These are phyloP conservation scores for Chamaecrista fasciculata DNA, from an alignment of 306 rosid species.

Conservation along the genomic window DNA sequence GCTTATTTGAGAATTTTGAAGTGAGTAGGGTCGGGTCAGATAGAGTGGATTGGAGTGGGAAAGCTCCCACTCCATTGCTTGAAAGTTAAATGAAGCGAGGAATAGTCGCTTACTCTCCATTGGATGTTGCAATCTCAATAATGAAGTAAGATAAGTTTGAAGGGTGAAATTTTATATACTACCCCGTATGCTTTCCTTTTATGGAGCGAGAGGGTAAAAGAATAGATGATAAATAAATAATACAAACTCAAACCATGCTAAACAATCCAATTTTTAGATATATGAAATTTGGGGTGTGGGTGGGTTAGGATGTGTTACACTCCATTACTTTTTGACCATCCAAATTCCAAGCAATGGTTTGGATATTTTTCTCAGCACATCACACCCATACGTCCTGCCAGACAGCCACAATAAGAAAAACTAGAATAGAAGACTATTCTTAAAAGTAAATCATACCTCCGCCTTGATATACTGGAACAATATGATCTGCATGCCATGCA, in stretches of 20 bases:
- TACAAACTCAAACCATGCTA: neutral
- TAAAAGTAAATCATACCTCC: slow-evolving; percentile 64
- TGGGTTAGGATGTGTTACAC: neutral
- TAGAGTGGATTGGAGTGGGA: neutral
- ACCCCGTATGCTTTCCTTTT: neutral
- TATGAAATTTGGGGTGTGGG: neutral
- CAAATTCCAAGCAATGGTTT: neutral
- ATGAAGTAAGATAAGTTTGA: neutral
- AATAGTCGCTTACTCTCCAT: neutral
- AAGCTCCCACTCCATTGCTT: neutral
- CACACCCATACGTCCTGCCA: neutral
- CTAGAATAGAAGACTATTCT: neutral
- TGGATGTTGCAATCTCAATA: neutral
- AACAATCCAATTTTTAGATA: neutral
- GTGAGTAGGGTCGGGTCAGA: neutral
- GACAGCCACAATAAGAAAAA: neutral
- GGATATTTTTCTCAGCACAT: neutral
- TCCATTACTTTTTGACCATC: neutral
- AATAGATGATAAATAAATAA: neutral
- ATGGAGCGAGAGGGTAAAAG: neutral
- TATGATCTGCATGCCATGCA: slow-evolving; percentile 97
- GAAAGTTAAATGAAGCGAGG: neutral
- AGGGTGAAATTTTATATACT: neutral
- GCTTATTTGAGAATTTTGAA: neutral
- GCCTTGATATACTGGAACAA: slow-evolving; percentile 87